phyloP scores from a whole-genome alignment of 768 basidiomycete species.

The Hygrocybe punicea region DNA sequence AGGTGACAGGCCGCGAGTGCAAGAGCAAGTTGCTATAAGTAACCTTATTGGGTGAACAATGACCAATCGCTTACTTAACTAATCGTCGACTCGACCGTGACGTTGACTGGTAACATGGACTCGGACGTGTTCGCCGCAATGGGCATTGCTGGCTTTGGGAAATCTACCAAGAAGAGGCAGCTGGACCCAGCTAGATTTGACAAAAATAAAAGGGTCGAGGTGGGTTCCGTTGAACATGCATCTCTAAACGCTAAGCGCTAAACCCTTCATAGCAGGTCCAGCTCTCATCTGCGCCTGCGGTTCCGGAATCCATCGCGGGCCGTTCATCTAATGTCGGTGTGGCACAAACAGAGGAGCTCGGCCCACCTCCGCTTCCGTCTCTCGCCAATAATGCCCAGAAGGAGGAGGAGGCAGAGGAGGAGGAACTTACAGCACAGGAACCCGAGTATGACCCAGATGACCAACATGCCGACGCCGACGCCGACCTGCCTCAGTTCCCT shows the following conservation, averaged over 20 bases:
- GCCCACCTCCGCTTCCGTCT: neutral
- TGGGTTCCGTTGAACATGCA: constrained; percentile 10
- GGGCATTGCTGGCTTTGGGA: constrained; percentile 84
- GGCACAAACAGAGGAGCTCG: neutral
- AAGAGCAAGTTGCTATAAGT: too few relatives aligned
- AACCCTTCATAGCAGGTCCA: neutral
- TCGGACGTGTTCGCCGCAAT: constrained; percentile 75
- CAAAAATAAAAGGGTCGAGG: constrained; percentile 62
- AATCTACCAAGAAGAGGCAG: constrained; percentile 59
- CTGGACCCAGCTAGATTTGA: constrained; percentile 78
- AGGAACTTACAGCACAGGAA: constrained; percentile 31
- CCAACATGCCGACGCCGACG: constrained; percentile 40
- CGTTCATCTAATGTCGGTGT: too few relatives aligned
- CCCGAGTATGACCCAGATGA: constrained; percentile 60
- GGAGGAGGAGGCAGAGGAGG: constrained; percentile 19
- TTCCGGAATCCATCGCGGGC: constrained; percentile 1
- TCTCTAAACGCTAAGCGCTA: neutral
- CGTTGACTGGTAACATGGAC: constrained; percentile 27
- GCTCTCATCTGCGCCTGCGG: neutral
- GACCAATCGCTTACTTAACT: too few relatives aligned
- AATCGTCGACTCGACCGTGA: too few relatives aligned
- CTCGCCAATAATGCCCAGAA: constrained; percentile 21
- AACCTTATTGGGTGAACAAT: too few relatives aligned
- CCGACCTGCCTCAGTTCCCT: constrained; percentile 66
- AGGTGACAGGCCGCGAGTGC: too few relatives aligned